Base-by-base conservation (phyloP, 208 protist species). In the Trypanosoma cruzi region DNA sequence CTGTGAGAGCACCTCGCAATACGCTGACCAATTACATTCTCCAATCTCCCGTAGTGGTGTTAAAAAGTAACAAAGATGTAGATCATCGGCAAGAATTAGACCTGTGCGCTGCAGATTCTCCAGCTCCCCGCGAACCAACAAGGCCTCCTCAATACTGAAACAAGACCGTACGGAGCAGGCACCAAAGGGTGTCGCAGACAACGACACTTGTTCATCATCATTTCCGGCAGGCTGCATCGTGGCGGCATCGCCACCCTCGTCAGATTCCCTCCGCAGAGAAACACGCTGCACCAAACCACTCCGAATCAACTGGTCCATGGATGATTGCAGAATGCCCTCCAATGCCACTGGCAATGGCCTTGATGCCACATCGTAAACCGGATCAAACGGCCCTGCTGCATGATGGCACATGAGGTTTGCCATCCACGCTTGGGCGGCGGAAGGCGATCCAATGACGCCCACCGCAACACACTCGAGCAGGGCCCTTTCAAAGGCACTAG, bases 51-150 rank as follows among this genome's bases (percentile, higher is more conserved):
- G 79, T n/a, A 97, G 58, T 2, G 94, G 94, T 0, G 91, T 95
- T 20, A 93, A 57, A 67, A 96, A 93, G 79, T 96, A 98, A 73
- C 88, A 93, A 3, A 97, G 68, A 64, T 98, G 94, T 0, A 98
- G 77, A 57, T 98, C 94, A 58, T 98, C 91, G 2, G 75, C 75
- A 34, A 98, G 73, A 57, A 96, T 92, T 28, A 98, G 76, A 16
- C 90, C 88, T 22, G 52, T 86, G 54, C 81, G 77, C 29, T 77
- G 80, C 62, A 94, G 71, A 68, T 88, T 59, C 50, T 91, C 80
- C 20, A 95, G 62, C 77, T 95, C 90, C 40, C 62, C 54, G 13
- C 86, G 80, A 40, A 96, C 74, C 22, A 85, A 53, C 42, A 93
- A 32, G 42, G 92, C 92, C 74, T 95, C 88, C 58, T 92, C 86